Conservation (phyloP, 176 grass and related monocot genomes). For the Typha latifolia region DNA sequence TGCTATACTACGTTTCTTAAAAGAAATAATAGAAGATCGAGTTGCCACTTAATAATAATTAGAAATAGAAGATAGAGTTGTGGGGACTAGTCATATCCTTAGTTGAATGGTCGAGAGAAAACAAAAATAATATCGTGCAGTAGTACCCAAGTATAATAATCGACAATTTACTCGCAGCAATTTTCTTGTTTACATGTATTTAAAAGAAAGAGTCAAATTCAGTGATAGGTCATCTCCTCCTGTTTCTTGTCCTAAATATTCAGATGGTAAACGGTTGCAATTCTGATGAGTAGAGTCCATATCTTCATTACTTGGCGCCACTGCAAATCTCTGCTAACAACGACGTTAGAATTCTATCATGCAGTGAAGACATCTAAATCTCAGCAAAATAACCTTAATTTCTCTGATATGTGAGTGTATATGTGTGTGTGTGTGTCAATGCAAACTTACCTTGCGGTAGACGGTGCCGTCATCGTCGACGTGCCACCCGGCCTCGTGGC, state of each 20-base stretch:
- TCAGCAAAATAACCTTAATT: not conserved
- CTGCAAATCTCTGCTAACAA: not conserved
- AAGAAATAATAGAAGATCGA: too few relatives aligned
- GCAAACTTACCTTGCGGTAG: conserved; percentile 33
- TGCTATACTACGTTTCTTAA: too few relatives aligned
- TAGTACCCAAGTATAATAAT: too few relatives aligned
- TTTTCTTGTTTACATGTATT: conserved; percentile 53
- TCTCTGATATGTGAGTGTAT: too few relatives aligned
- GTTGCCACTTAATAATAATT: too few relatives aligned
- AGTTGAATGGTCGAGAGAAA: too few relatives aligned
- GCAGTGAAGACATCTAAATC: not conserved
- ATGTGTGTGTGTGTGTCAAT: too few relatives aligned
- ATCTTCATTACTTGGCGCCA: not conserved
- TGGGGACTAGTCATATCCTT: too few relatives aligned
- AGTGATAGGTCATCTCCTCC: conserved; percentile 38
- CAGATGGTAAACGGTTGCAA: not conserved
- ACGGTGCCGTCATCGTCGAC: conserved; percentile 74
- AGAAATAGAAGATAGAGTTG: too few relatives aligned
- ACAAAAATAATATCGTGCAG: too few relatives aligned
- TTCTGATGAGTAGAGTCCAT: too few relatives aligned
- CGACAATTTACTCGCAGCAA: too few relatives aligned
- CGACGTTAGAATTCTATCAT: not conserved
- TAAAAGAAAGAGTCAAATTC: conserved; percentile 67
- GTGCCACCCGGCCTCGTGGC: conserved; percentile 63
- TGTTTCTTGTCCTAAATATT: not conserved